These are phyloP conservation scores for Hypericum perforatum DNA, from an alignment of 345 rosid genomes.

Conservation along the genomic window DNA sequence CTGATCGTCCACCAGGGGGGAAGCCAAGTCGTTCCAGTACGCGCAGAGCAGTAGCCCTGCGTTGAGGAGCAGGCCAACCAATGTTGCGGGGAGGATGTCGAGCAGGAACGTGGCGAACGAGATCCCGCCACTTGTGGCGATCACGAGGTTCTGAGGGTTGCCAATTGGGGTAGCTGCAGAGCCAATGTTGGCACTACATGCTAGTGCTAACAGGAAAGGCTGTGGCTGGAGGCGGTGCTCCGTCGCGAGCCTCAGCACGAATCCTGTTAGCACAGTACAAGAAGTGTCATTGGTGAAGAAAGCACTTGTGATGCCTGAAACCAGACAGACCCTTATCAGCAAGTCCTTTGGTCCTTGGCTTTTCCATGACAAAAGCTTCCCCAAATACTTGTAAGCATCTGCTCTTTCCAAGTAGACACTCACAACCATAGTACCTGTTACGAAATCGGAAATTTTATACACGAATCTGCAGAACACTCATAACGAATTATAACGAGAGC, in stretches of 20 bases:
- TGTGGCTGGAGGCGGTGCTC: slow-evolving; percentile 72
- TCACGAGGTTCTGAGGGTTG: slow-evolving; percentile 78
- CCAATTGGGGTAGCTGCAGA: slow-evolving; percentile 87
- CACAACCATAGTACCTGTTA: slow-evolving; percentile 53
- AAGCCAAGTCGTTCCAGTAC: slow-evolving; percentile 58
- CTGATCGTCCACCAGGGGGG: slow-evolving; percentile 44
- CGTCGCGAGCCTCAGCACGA: slow-evolving; percentile 65
- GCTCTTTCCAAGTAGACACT: slow-evolving; percentile 74
- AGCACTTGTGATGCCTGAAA: slow-evolving; percentile 77
- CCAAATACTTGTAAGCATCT: slow-evolving; percentile 66
- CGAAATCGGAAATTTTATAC: too few relatives aligned
- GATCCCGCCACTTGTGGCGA: slow-evolving; percentile 58
- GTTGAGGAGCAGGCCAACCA: slow-evolving; percentile 49
- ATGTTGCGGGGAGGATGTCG: slow-evolving; percentile 62
- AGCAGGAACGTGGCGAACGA: slow-evolving; percentile 47
- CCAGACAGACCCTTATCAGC: slow-evolving; percentile 50
- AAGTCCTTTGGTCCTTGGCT: slow-evolving; percentile 70
- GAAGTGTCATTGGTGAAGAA: slow-evolving; percentile 80
- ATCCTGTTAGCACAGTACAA: slow-evolving; percentile 73
- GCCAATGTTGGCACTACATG: slow-evolving; percentile 80
- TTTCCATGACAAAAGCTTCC: slow-evolving; percentile 57
- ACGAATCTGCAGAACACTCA: too few relatives aligned
- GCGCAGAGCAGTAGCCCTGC: slow-evolving; percentile 42
- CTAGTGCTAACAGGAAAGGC: slow-evolving; percentile 69
- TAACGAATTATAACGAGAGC: too few relatives aligned